phyloP scores from a whole-genome alignment of 352 stramenopile genomes.

The Pythium oligandrum region DNA sequence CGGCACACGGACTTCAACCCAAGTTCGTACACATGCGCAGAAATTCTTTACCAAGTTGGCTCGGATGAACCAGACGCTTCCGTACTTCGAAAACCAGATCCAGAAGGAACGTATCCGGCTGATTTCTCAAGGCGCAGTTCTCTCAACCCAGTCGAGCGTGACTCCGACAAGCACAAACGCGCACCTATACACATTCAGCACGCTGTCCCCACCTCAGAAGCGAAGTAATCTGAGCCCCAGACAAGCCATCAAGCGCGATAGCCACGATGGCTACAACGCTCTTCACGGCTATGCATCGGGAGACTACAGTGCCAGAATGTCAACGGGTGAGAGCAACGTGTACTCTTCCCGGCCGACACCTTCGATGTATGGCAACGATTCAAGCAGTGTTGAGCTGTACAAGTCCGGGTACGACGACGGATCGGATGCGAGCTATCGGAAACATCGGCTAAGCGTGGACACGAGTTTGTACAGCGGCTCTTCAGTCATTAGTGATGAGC shows the following conservation, averaged over 20 bases:
- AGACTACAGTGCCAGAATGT: too few relatives aligned
- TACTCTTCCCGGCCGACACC: too few relatives aligned
- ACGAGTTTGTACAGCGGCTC: not conserved
- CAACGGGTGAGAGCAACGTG: too few relatives aligned
- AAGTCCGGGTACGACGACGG: too few relatives aligned
- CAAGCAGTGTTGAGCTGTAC: too few relatives aligned
- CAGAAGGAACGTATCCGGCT: slow-evolving; percentile 59
- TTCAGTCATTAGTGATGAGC: not conserved
- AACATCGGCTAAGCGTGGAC: slow-evolving; percentile 11
- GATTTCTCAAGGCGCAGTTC: slow-evolving; percentile 34
- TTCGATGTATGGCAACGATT: too few relatives aligned
- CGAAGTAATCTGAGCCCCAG: slow-evolving; percentile 6
- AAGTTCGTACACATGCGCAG: slow-evolving; percentile 83
- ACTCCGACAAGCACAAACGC: slow-evolving; percentile 34
- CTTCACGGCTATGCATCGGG: too few relatives aligned
- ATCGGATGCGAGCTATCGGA: not conserved
- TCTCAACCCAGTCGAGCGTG: slow-evolving; percentile 23
- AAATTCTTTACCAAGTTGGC: slow-evolving; percentile 89
- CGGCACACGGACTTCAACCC: slow-evolving; percentile 75
- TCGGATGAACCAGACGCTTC: slow-evolving; percentile 62
- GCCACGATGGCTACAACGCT: not conserved
- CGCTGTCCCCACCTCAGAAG: slow-evolving; percentile 43
- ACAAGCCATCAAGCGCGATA: not conserved
- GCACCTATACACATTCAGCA: slow-evolving; percentile 28
- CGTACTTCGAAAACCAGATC: slow-evolving; percentile 76